These are phyloP conservation scores for Penicillium alfredii DNA, from an alignment of 495 filamentous ascomycete genomes.

Conservation along the genomic window DNA sequence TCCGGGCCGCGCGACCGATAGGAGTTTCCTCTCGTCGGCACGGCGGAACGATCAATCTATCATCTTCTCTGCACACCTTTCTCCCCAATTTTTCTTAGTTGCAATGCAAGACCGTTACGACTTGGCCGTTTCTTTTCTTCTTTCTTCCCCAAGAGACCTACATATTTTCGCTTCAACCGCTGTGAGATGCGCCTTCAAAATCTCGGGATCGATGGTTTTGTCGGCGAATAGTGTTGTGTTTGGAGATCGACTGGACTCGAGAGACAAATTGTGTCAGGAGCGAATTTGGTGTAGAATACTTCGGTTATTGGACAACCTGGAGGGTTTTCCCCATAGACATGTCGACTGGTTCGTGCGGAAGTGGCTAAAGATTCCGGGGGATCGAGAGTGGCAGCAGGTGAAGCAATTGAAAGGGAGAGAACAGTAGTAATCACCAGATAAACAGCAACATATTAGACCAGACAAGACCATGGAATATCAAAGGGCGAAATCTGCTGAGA, in stretches of 20 bases:
- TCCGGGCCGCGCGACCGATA: slow-evolving; percentile 31
- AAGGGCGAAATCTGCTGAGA: slow-evolving; percentile 13
- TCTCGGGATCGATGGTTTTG: no score
- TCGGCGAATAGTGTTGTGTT: no score
- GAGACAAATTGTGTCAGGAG: no score
- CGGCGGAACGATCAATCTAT: slow-evolving; percentile 29
- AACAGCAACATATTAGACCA: neutral
- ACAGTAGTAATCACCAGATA: neutral
- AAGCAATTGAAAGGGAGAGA: no score
- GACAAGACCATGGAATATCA: neutral
- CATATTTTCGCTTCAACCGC: no score
- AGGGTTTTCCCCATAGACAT: no score
- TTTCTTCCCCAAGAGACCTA: slow-evolving; percentile 6
- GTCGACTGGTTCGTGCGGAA: no score
- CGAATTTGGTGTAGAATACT: no score
- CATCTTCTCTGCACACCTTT: slow-evolving; percentile 24
- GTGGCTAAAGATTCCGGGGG: neutral
- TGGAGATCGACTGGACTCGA: no score
- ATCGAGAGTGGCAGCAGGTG: no score
- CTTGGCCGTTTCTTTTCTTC: slow-evolving; percentile 24
- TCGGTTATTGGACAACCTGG: no score
- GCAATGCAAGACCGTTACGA: slow-evolving; percentile 44
- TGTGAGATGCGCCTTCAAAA: no score
- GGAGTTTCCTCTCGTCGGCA: slow-evolving; percentile 11
- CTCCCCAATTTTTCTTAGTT: slow-evolving; percentile 33